Evolutionary conservation across 75 land plant genomes (phyloP).

Genomic region (Pinus taeda): DNA sequence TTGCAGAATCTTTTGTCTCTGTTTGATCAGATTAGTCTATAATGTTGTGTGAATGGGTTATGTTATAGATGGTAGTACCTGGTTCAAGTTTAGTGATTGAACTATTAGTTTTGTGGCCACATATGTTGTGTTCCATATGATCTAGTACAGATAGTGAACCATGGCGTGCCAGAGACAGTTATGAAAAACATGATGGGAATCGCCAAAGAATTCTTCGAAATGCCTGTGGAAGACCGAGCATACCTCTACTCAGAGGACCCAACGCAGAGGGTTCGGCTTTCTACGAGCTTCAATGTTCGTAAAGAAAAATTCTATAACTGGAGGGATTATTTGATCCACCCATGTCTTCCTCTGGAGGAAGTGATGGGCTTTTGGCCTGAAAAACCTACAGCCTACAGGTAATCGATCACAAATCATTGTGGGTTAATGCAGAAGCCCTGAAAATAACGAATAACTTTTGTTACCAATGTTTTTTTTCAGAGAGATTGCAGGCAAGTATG

Average conservation of each 20-base stretch:
- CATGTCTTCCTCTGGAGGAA: background rate
- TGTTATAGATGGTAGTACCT: too few species aligned
- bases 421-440: too few species aligned
- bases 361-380: background rate
- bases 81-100: too few species aligned
- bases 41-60: too few species aligned
- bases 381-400: slow-evolving; percentile 2
- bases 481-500: slow-evolving; percentile 25
- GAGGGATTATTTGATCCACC: background rate
- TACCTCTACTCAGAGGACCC: background rate
- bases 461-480: slow-evolving; percentile 8
- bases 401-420: background rate
- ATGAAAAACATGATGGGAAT: background rate
- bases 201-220: background rate
- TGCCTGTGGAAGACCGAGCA: background rate
- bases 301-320: background rate
- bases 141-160: background rate
- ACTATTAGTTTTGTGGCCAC: too few species aligned
- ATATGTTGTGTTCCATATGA: too few species aligned
- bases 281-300: background rate
- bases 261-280: background rate
- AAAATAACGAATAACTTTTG: too few species aligned
- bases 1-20: too few species aligned
- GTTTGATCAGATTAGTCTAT: too few species aligned
- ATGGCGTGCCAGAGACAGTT: background rate